A percentile compares a stretch with the other conserved stretches of the same genome.
Conservation (phyloP, 1,284 basidiomycete genomes). For the Hypsizygus ulmarius region DNA sequence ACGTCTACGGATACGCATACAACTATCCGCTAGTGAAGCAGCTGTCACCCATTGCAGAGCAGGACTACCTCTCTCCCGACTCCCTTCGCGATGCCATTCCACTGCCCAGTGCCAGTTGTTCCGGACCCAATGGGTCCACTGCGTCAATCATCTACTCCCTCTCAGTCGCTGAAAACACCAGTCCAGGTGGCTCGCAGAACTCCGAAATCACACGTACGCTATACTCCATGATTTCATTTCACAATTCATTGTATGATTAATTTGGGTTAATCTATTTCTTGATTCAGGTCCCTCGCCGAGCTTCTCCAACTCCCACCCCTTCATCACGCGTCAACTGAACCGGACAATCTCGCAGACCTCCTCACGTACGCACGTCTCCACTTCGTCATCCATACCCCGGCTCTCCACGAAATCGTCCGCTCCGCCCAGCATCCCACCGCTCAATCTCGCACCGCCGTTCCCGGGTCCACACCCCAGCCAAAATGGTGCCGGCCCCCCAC, state of each 20-base stretch:
- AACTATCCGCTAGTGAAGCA: constrained; percentile 39
- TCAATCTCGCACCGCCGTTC: constrained; percentile 56
- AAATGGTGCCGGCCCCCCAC: constrained; percentile 30
- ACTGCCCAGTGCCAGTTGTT: constrained; percentile 26
- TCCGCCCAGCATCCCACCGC: constrained; percentile 50
- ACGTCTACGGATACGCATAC: constrained; percentile 36
- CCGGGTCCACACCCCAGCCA: constrained; percentile 40
- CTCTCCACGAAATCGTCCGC: constrained; percentile 29
- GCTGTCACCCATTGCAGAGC: constrained; percentile 53
- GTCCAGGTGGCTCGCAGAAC: constrained; percentile 32
- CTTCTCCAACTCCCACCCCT: constrained; percentile 38
- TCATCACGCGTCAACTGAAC: constrained; percentile 55
- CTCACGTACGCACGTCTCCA: constrained; percentile 51
- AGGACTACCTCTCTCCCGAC: constrained; percentile 53
- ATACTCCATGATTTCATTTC: constrained; percentile 5
- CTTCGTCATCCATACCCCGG: constrained; percentile 24
- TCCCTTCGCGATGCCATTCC: constrained; percentile 31
- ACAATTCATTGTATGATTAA: background rate
- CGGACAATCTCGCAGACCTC: constrained; percentile 57
- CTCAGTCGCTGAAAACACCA: constrained; percentile 22
- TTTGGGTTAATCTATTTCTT: constrained; percentile 3
- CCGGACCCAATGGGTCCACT: constrained; percentile 8
- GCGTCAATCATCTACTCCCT: constrained; percentile 20
- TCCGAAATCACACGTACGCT: constrained; percentile 39
- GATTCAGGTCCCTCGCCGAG: constrained; percentile 38